Evolutionary conservation across 1,284 basidiomycete species (phyloP), one percentile per base, ranked within the genome.

Genomic region (Calocybe gambosa): DNA sequence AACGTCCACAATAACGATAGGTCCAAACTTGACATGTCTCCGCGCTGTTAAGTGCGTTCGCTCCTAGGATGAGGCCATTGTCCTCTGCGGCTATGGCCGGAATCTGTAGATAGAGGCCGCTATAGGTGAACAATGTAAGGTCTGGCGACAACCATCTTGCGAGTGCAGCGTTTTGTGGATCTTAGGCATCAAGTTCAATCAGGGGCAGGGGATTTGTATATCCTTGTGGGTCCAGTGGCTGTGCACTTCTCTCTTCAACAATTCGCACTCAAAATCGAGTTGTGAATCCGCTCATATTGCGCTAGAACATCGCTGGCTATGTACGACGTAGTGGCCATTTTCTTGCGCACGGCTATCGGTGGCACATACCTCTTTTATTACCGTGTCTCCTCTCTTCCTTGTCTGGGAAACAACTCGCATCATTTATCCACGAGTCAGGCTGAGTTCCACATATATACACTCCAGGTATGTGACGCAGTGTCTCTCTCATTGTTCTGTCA

Each of bases 141-240:
- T 55, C 49, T 54, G 3, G 38, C 40, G 36, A 25, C 45, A 50
- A 36, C 44, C 34, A 41, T 50, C 31, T 18, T 23, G 29, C 20
- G 21, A 31, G 20, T 37, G 15, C 35, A 38, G 45, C 23, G 20
- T 10, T 26, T 25, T 7, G 44, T 43, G 37, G 51, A 52, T 50
- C 46, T 50, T 13, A 37, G 42, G 38, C 35, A 36, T 46, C 39
- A 46, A 20, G 29, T 39, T 37, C 21, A 50, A 52, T 52, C 47
- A 47, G 47, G 53, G 40, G 42, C 43, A 39, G 50, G 40, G 39
- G 47, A 45, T 26, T 61, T 63, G 59, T 65, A 49, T 60, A 56
- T 57, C 52, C 28, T 59, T 67, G 18, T 60, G 66, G 55, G 64
- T 64, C 68, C 62, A 51, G 66, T 68, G 66, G 67, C 67, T 60